phyloP scores from a whole-genome alignment of 2,329 filamentous ascomycete genomes.

The Cladosporium sp. region DNA sequence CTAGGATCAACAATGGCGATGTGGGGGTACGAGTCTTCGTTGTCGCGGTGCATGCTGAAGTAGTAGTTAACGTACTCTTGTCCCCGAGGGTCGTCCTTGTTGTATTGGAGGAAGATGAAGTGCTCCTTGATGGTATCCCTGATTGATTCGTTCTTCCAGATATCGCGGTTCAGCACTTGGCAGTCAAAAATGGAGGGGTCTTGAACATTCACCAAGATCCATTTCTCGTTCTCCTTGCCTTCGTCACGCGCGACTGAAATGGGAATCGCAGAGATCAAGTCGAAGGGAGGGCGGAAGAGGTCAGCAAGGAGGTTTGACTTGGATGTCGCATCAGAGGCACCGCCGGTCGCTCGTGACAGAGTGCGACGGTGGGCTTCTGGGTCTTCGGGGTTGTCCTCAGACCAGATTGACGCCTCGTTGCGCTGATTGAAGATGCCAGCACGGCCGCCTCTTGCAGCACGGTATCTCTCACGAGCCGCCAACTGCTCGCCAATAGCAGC shows the following conservation, averaged over 20 bases:
- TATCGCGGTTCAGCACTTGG: slow-evolving; percentile 86
- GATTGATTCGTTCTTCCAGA: slow-evolving; percentile 85
- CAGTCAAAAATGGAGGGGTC: slow-evolving; percentile 92
- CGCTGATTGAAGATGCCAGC: slow-evolving; percentile 67
- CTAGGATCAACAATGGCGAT: slow-evolving; percentile 93
- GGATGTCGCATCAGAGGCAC: slow-evolving; percentile 58
- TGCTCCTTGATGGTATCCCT: slow-evolving; percentile 79
- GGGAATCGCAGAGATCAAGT: slow-evolving; percentile 73
- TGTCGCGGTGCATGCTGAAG: slow-evolving; percentile 67
- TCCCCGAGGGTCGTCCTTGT: slow-evolving; percentile 74
- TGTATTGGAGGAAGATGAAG: slow-evolving; percentile 94
- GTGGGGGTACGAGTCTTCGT: slow-evolving; percentile 87
- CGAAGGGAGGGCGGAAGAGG: slow-evolving; percentile 86
- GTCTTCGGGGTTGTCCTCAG: slow-evolving; percentile 45
- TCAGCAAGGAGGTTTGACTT: slow-evolving; percentile 80
- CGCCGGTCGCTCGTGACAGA: slow-evolving; percentile 59
- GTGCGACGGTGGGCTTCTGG: slow-evolving; percentile 47
- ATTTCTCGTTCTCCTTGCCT: slow-evolving; percentile 85
- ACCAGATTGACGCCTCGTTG: slow-evolving; percentile 54
- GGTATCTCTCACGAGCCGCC: slow-evolving; percentile 25
- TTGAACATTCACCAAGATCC: slow-evolving; percentile 93
- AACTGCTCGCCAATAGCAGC: slow-evolving; percentile 63
- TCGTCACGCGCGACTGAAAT: slow-evolving; percentile 81
- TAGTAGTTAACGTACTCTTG: slow-evolving; percentile 87
- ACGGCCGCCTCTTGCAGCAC: slow-evolving; percentile 14